Base-by-base conservation (phyloP, 352 stramenopile species). In the Thalassiosira delicatula region DNA sequence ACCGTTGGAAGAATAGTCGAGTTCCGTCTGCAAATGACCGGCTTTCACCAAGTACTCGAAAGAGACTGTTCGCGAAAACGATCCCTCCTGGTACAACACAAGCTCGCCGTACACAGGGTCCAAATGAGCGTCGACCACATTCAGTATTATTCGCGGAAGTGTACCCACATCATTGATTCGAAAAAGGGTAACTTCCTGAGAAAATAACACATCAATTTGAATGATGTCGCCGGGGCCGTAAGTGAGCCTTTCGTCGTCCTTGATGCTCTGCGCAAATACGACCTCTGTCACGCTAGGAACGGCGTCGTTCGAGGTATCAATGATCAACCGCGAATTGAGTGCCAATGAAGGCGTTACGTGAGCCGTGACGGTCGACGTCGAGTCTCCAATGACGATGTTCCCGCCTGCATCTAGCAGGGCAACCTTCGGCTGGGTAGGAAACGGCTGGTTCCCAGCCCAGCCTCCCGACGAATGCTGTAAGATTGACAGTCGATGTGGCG, bases 371-470 rank as follows among this genome's bases (percentile, higher is more conserved):
- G 53, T 70, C 37, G 75, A 83, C 40, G 67, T 46, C 19, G 82
- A 85, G 25, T 88, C 83, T 37, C 63, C 59, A 12, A 70, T 23
- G 30, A 91, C 69, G 37, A 90, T 61, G 75, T 91, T 91, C 19
- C 83, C 83, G 25, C 86, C 86, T 40, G 76, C 61, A 79, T 91
- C 86, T 12, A 88, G 44, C 5, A 91, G 60, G n/a, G 76, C 80
- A 61, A 91, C 63, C 37, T 77, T 84, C 25, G 86, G 86, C 70
- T 91, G 86, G 32, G 74, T 76, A 0, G 60, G 42, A 75, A 91
- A 90, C 27, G 86, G 86, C 51, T 91, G 86, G 51, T 88, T 89
- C 17, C 83, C 86, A 49, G 86, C 86, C 83, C 86, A 90, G 8
- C 70, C 66, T 42, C 65, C 60, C 0, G 54, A 75, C 29, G 79